Base-by-base conservation (phyloP, 129 eudicot genomes). In the Centrapalus pauciflorus region DNA sequence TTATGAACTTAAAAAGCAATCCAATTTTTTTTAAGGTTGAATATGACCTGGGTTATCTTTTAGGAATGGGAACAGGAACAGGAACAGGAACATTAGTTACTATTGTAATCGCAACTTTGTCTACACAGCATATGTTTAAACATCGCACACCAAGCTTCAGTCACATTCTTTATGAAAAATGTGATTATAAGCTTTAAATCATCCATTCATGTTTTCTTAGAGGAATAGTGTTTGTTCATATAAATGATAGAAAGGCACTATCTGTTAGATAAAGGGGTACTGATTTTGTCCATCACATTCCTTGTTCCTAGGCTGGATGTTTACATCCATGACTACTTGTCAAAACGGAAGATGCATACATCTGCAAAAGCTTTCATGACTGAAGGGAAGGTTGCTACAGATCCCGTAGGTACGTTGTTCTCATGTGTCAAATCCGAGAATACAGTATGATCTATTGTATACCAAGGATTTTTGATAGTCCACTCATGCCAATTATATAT, bases 321-420 rank as follows among this genome's bases (percentile, higher is more conserved):
- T 21, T 86, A 86, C 76, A 86, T 86, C 72, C 94, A 86, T 62
- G 94, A 86, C 72, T 86, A 86, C 58, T 72, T 86, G 73, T 37
- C 82, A 57, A 86, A 86, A 83, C 67, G 86, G 50, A 86, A 86
- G 66, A 40, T 86, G 73, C 88, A 86, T 67, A 61, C 82, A 26
- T 82, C 94, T 1, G 94, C 94, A 5, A 86, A 86, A 75, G 82
- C 94, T 79, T 86, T 86, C 79, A 86, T 86, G 94, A 61, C 89
- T 4, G 94, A 86, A 75, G 94, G 94, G 80, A 86, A 86, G 72
- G 94, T 86, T 72, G 89, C 94, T 37, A 73, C 88, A 3, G 89
- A 86, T 61, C 94, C 94, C 63, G 89, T 86, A 43, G 94, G 94
- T 86, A 46, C 6, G 52, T 46, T 32, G 20, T 55, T 41, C 67